These are phyloP conservation scores for Boletus vinaceobasis DNA, from an alignment of 768 basidiomycete species.

Conservation along the genomic window DNA sequence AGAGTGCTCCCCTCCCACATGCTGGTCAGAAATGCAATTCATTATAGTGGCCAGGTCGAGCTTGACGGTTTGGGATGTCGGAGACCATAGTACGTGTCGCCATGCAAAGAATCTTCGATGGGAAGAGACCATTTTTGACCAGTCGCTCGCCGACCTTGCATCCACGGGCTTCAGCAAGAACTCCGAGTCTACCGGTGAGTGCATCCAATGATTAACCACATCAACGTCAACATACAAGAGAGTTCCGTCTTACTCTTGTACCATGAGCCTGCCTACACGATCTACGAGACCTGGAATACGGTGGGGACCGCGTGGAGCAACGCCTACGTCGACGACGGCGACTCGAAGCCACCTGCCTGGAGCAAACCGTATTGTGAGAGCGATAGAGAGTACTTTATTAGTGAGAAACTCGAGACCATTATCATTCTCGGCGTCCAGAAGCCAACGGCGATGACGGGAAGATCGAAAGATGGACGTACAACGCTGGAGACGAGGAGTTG, in stretches of 20 bases:
- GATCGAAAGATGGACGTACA: conserved; percentile 40
- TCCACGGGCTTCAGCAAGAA: conserved; percentile 76
- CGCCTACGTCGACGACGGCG: conserved; percentile 70
- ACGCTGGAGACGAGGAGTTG: conserved; percentile 17
- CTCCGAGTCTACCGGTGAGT: too few species aligned
- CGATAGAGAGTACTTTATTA: too few species aligned
- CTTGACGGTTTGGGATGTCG: conserved; percentile 66
- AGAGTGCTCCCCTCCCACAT: conserved; percentile 52
- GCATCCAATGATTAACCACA: conserved; percentile 74
- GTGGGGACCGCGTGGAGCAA: conserved; percentile 52
- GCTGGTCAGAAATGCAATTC: conserved; percentile 69
- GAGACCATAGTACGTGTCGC: conserved; percentile 63
- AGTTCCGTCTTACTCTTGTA: conserved; percentile 64
- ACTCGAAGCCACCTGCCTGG: conserved; percentile 57
- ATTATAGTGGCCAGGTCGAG: conserved; percentile 58
- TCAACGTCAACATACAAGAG: conserved; percentile 74
- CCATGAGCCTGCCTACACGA: conserved; percentile 53
- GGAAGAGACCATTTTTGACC: too few species aligned
- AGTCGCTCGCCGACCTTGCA: conserved; percentile 77
- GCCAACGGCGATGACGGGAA: not conserved
- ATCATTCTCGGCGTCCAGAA: conserved; percentile 54
- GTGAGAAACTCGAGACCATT: conserved; percentile 46
- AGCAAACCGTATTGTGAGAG: conserved; percentile 45
- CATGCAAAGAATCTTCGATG: conserved; percentile 48
- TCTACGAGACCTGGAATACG: conserved; percentile 50